Evolutionary conservation across 805 yeast species (phyloP), one percentile per base, ranked within the genome.

Genomic region (Wickerhamiella hasegawae): DNA sequence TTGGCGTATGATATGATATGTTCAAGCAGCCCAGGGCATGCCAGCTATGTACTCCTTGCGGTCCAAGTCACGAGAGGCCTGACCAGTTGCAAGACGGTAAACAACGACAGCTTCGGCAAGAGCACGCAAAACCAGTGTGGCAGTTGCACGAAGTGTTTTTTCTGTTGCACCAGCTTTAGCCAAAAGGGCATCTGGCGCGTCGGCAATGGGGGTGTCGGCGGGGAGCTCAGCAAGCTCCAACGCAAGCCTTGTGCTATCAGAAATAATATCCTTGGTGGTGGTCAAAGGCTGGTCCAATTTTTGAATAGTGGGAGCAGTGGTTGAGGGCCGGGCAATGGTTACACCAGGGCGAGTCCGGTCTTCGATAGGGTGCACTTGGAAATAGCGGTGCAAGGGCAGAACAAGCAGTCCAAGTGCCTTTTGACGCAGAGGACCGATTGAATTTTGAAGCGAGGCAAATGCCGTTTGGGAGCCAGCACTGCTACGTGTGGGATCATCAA

Each of bases 381-480:
- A 83, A 56, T 81, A 87, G 51, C 97, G 73, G 43, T 82, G 76
- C 46, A 84, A 66, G 18, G 76, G 68, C 45, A 71, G 74, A 12
- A 92, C 71, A 17, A 85, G 57, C 34, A 81, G 58, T 43, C 76
- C 76, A 38, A 81, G 61, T 35, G 75, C 73, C 45, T 67, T 65
- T 36, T 76, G 75, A 37, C 77, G 68, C 37, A 71, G 53, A 14
- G 47, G 44, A 18, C 68, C 67, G 12, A 65, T n/a, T n/a, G n/a
- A n/a, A n/a, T n/a, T n/a, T n/a, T n/a, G n/a, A n/a, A n/a, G n/a
- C n/a, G n/a, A n/a, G n/a, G n/a, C n/a, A n/a, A n/a, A n/a, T n/a
- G n/a, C n/a, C n/a, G n/a, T n/a, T n/a, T n/a, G n/a, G n/a, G 28
- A 5, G 19, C 45, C 17, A 34, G n/a, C n/a, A n/a, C n/a, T n/a